phyloP scores from a whole-genome alignment of 371 early-diverging fungal species.

The Apophysomyces elegans region DNA sequence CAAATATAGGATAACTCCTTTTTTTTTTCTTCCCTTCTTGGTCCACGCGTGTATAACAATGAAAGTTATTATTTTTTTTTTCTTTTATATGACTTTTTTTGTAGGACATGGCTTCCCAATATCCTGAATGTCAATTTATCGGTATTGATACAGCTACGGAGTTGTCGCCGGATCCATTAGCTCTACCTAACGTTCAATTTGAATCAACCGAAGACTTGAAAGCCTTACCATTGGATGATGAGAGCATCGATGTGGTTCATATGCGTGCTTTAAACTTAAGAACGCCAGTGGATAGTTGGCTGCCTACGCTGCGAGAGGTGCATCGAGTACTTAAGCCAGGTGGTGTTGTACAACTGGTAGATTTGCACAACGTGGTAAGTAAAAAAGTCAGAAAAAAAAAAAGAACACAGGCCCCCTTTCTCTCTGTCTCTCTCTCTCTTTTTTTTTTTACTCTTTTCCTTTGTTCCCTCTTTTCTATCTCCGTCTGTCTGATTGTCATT shows the following conservation, averaged over 20 bases:
- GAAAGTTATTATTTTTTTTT: constrained; percentile 5
- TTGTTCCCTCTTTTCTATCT: too few species aligned
- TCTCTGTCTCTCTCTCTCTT: too few species aligned
- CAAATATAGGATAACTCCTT: not conserved
- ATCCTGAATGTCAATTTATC: constrained; percentile 34
- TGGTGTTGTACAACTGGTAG: constrained; percentile 42
- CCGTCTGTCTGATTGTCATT: too few species aligned
- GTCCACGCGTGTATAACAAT: too few species aligned
- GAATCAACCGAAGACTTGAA: constrained; percentile 9
- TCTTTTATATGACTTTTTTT: not conserved
- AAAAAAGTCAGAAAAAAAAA: too few species aligned
- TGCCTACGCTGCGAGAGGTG: constrained; percentile 21
- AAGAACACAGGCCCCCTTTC: too few species aligned
- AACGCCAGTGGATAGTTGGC: constrained; percentile 20
- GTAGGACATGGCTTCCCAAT: constrained; percentile 49
- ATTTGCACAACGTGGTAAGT: constrained; percentile 35
- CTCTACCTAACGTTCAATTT: constrained; percentile 34
- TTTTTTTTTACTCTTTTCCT: too few species aligned
- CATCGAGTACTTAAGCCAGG: constrained; percentile 42
- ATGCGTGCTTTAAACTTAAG: constrained; percentile 29
- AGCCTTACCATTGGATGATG: constrained; percentile 19
- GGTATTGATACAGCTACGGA: constrained; percentile 25
- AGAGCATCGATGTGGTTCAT: constrained; percentile 35
- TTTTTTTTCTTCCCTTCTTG: not conserved
- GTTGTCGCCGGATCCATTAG: constrained; percentile 23